A percentile compares a stretch with the other conserved stretches of the same genome.
These are phyloP conservation scores for Candida yuanshanica DNA, from an alignment of 805 yeast genomes.

Conservation along the genomic window DNA sequence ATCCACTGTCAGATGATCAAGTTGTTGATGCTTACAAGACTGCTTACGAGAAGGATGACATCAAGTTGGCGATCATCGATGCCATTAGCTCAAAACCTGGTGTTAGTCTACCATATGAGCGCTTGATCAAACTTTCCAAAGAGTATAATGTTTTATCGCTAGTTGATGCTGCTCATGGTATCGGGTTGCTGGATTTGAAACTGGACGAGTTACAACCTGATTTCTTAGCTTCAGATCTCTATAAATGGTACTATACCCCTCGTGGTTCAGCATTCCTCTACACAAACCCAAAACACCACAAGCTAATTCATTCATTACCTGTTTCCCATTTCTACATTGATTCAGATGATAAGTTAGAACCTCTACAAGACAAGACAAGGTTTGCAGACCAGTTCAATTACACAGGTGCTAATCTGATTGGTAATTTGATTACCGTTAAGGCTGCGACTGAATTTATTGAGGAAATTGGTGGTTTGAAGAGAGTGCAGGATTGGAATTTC, in stretches of 20 bases:
- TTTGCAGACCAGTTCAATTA: conserved; percentile 40
- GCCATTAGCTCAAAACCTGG: conserved; percentile 64
- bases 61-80: conserved; percentile 47
- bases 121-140: conserved; percentile 39
- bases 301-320: conserved; percentile 49
- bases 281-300: conserved; percentile 47
- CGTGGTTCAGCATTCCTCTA: conserved; percentile 55
- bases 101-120: conserved; percentile 48
- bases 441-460: conserved; percentile 50
- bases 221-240: conserved; percentile 56
- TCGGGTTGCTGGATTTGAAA: conserved; percentile 47
- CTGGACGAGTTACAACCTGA: conserved; percentile 45
- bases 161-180: conserved; percentile 70
- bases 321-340: conserved; percentile 42
- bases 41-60: conserved; percentile 22
- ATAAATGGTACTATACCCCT: conserved; percentile 64
- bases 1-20: conserved; percentile 40
- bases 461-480: conserved; percentile 50
- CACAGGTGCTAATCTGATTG: conserved; percentile 44
- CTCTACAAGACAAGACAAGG: conserved; percentile 5
- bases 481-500: conserved; percentile 42
- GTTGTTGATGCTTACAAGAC: conserved; percentile 30
- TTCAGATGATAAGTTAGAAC: conserved; percentile 26
- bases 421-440: conserved; percentile 35
- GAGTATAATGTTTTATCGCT: conserved; percentile 44